Conservation (phyloP, 768 basidiomycete genomes). For the Agaricus sinodeliciosus region DNA sequence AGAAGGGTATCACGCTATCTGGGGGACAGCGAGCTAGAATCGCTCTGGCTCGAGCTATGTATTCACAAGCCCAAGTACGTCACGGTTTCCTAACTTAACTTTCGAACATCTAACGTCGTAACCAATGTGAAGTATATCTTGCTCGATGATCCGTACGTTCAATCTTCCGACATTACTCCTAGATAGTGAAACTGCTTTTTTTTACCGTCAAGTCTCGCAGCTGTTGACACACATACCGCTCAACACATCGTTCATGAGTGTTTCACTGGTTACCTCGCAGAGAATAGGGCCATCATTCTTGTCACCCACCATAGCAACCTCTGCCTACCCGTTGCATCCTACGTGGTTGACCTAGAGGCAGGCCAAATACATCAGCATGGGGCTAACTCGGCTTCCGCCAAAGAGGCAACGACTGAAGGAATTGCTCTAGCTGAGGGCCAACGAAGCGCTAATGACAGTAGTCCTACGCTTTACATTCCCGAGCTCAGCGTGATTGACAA, state of each 20-base stretch:
- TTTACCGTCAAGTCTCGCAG: constrained; percentile 41
- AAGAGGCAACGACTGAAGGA: constrained; percentile 33
- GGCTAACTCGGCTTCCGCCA: constrained; percentile 38
- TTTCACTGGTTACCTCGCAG: constrained; percentile 53
- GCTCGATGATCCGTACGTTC: constrained; percentile 59
- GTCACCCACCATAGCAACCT: constrained; percentile 80
- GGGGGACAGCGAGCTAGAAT: constrained; percentile 72
- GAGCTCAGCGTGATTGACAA: not conserved
- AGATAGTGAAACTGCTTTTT: constrained; percentile 2
- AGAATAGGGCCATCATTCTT: constrained; percentile 66
- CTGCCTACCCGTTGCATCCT: constrained; percentile 60
- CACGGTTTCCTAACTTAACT: not conserved
- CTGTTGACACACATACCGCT: constrained; percentile 76
- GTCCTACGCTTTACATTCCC: constrained; percentile 3
- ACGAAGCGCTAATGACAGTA: constrained; percentile 19
- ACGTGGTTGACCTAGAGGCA: constrained; percentile 54
- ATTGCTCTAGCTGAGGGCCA: constrained; percentile 44
- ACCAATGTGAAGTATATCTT: constrained; percentile 39
- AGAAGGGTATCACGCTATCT: constrained; percentile 72
- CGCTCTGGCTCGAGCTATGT: constrained; percentile 74
- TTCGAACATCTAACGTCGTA: not conserved
- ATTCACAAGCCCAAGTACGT: constrained; percentile 57
- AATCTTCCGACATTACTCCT: not conserved
- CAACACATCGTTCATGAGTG: constrained; percentile 61
- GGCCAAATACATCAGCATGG: constrained; percentile 48